Percentiles rank a stretch among this genome's conserved stretches.
These are phyloP conservation scores for Hypericum perforatum DNA, from an alignment of 345 rosid species.

Conservation along the genomic window DNA sequence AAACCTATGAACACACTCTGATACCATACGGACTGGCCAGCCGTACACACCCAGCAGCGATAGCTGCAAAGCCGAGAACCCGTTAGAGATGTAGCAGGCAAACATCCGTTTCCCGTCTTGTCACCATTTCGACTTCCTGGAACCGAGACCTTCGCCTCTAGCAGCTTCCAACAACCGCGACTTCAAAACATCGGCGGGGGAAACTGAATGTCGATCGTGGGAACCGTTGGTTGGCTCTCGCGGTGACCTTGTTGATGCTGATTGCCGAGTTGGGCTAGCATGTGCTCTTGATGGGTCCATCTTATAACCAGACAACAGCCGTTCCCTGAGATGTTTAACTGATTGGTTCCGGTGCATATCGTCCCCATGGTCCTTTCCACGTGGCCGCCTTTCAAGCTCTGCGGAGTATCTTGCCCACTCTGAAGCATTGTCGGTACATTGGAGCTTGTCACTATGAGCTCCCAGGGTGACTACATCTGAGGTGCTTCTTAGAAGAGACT, in stretches of 20 bases:
- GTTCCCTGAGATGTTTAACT: constrained; percentile 56
- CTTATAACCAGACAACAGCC: constrained; percentile 38
- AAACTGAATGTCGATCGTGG: constrained; percentile 52
- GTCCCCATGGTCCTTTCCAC: constrained; percentile 37
- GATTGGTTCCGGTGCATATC: constrained; percentile 60
- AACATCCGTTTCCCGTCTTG: neutral
- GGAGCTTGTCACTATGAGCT: constrained; percentile 41
- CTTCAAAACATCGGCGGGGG: constrained; percentile 39
- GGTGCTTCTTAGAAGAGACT: constrained; percentile 64
- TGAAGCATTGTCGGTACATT: constrained; percentile 34
- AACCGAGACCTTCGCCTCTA: constrained; percentile 36
- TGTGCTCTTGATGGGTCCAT: constrained; percentile 36
- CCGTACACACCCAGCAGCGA: constrained; percentile 13
- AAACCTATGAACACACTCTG: constrained; percentile 11
- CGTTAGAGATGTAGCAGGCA: constrained; percentile 4
- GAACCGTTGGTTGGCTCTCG: constrained; percentile 20
- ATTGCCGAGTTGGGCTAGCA: constrained; percentile 40
- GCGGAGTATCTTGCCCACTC: constrained; percentile 45
- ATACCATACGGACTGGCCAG: constrained; percentile 6
- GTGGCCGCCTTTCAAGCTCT: constrained; percentile 34
- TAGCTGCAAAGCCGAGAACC: constrained; percentile 18
- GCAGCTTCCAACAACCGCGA: constrained; percentile 47
- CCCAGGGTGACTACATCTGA: constrained; percentile 82
- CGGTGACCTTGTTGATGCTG: constrained; percentile 14
- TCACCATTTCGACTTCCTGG: constrained; percentile 60